Evolutionary conservation across 306 rosid genomes (phyloP).

Genomic region (Rosa lucieae): DNA sequence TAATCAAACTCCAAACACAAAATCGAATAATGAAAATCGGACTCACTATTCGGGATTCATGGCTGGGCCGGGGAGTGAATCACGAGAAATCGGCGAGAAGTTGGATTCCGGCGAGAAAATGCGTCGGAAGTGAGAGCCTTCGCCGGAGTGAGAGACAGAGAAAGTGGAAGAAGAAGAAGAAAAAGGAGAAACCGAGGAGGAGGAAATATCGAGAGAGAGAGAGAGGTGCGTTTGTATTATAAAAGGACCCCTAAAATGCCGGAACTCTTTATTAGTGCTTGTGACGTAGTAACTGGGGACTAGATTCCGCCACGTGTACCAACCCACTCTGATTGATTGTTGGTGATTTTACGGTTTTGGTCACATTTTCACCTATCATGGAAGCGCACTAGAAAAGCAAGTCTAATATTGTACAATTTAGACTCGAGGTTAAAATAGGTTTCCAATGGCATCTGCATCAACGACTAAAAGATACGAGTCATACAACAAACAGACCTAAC

Average conservation of each 20-base stretch:
- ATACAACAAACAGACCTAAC: not conserved
- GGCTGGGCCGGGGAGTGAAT: slow-evolving; percentile 34
- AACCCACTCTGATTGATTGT: not conserved
- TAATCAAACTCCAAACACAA: slow-evolving; percentile 14
- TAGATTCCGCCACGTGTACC: slow-evolving; percentile 45
- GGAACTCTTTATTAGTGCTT: slow-evolving; percentile 34
- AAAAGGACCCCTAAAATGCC: slow-evolving; percentile 43
- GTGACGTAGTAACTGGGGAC: slow-evolving; percentile 42
- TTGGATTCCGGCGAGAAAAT: slow-evolving; percentile 34
- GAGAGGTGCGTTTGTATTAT: slow-evolving; percentile 8
- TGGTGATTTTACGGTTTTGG: not conserved
- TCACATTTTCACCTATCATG: not conserved
- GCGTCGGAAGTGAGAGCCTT: slow-evolving; percentile 21
- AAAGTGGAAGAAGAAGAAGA: not conserved
- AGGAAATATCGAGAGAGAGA: not conserved
- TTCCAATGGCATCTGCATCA: not conserved
- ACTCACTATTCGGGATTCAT: slow-evolving; percentile 99
- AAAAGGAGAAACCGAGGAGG: slow-evolving; percentile 39
- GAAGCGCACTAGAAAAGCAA: not conserved
- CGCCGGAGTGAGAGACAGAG: slow-evolving; percentile 38
- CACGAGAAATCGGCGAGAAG: slow-evolving; percentile 3
- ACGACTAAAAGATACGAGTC: too few species aligned
- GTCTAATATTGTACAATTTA: too few species aligned
- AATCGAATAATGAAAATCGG: slow-evolving; percentile 15
- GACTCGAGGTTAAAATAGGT: not conserved